Evolutionary conservation across 257 asterid genomes (phyloP).

Genomic region (Lycium barbarum): DNA sequence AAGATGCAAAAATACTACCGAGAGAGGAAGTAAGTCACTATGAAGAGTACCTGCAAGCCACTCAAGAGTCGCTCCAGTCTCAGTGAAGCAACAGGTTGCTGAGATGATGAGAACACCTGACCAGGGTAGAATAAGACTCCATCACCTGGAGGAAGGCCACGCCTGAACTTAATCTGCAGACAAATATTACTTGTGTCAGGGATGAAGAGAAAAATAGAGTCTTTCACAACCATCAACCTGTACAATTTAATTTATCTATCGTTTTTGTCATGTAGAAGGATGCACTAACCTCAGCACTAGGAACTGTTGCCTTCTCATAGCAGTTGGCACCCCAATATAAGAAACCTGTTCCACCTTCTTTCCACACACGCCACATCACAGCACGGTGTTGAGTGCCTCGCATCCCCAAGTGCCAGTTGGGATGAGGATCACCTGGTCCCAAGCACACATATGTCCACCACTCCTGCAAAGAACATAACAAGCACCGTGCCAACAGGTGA

Average conservation of each 20-base stretch:
- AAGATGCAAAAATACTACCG: neutral
- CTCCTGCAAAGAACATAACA: constrained; percentile 56
- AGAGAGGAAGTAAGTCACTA: neutral
- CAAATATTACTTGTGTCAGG: constrained; percentile 28
- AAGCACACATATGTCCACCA: constrained; percentile 99
- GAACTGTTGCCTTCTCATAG: constrained; percentile 88
- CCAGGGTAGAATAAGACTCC: constrained; percentile 97
- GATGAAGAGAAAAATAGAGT: neutral
- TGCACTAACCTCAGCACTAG: constrained; percentile 87
- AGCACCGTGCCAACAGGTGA: constrained; percentile 23
- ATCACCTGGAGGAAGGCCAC: constrained; percentile 99
- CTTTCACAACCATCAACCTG: constrained; percentile 15
- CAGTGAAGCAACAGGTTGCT: constrained; percentile 89
- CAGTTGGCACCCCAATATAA: constrained; percentile 99
- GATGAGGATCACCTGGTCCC: constrained; percentile 99
- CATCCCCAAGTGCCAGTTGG: constrained; percentile 99
- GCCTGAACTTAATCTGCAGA: constrained; percentile 85
- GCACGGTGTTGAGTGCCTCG: constrained; percentile 99
- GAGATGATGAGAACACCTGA: constrained; percentile 90
- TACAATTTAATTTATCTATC: neutral
- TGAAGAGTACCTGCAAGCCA: constrained; percentile 82
- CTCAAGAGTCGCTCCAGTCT: constrained; percentile 94
- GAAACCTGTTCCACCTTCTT: constrained; percentile 97
- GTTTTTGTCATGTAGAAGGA: constrained; percentile 29
- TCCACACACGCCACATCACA: constrained; percentile 99